Conservation (phyloP, 805 yeast genomes). For the Ogataea paradorogensis region DNA sequence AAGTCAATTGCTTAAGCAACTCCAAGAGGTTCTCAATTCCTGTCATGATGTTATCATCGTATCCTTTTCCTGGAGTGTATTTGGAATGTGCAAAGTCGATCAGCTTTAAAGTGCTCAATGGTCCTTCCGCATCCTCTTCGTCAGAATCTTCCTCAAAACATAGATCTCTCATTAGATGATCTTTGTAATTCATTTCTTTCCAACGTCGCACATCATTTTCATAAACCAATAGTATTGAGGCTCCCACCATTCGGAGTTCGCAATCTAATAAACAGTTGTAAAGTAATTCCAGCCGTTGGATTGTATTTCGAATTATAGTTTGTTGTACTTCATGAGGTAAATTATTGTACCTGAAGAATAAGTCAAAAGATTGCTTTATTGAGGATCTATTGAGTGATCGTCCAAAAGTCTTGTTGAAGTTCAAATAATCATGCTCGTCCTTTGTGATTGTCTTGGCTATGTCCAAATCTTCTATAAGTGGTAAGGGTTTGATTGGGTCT, state of each 20-base stretch:
- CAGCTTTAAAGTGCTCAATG: constrained; percentile 57
- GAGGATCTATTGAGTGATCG: constrained; percentile 47
- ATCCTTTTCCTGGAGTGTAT: constrained; percentile 57
- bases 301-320: constrained; percentile 44
- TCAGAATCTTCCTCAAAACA: constrained; percentile 30
- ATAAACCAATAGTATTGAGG: constrained; percentile 68
- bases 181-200: constrained; percentile 41
- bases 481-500: constrained; percentile 7
- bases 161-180: constrained; percentile 30
- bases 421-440: constrained; percentile 41
- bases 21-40: constrained; percentile 66
- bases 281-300: constrained; percentile 60
- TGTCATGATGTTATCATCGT: constrained; percentile 64
- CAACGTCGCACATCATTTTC: constrained; percentile 66
- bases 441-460: constrained; percentile 4
- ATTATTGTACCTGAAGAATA: constrained; percentile 41
- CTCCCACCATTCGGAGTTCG: constrained; percentile 66
- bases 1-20: constrained; percentile 35
- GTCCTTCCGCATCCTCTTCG: constrained; percentile 20
- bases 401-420: constrained; percentile 70
- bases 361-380: constrained; percentile 42
- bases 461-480: constrained; percentile 20
- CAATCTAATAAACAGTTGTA: constrained; percentile 60
- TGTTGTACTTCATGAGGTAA: constrained; percentile 33
- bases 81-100: constrained; percentile 92